Conservation (phyloP, 495 filamentous ascomycete species). For the Lasiosphaeris hirsuta region DNA sequence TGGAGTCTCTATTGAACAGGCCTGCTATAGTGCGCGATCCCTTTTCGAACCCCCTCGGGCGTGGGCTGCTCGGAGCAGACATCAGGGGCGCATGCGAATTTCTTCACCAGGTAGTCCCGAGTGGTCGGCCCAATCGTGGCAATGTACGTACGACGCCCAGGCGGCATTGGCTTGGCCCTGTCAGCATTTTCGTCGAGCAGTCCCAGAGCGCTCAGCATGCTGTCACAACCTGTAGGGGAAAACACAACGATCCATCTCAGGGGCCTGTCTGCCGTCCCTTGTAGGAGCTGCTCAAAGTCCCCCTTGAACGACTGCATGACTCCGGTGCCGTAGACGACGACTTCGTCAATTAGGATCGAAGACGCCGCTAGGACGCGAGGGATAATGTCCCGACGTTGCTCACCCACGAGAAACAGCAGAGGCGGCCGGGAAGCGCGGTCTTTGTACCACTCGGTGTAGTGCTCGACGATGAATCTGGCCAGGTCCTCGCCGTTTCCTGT, state of each 20-base stretch:
- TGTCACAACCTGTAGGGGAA: slow-evolving; percentile 82
- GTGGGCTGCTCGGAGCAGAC: slow-evolving; percentile 79
- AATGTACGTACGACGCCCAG: slow-evolving; percentile 50
- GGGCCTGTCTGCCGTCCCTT: slow-evolving; percentile 35
- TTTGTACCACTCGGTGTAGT: slow-evolving; percentile 54
- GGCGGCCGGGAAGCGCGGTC: slow-evolving; percentile 49
- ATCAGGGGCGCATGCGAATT: slow-evolving; percentile 71
- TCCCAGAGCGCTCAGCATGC: slow-evolving; percentile 67
- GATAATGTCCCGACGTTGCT: slow-evolving; percentile 83
- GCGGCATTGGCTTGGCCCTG: slow-evolving; percentile 35
- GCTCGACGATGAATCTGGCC: slow-evolving; percentile 68
- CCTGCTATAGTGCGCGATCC: slow-evolving; percentile 53
- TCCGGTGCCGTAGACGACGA: slow-evolving; percentile 80
- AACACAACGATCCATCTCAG: slow-evolving; percentile 87
- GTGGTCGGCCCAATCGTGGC: slow-evolving; percentile 96
- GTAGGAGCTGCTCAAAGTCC: slow-evolving; percentile 53
- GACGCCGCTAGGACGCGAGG: slow-evolving; percentile 67
- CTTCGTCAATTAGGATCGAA: slow-evolving; percentile 61
- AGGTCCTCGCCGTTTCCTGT: slow-evolving; percentile 80
- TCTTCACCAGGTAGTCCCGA: slow-evolving; percentile 61
- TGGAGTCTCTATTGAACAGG: not conserved
- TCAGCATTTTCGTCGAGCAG: slow-evolving; percentile 49
- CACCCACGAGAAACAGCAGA: slow-evolving; percentile 82
- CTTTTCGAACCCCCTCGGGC: slow-evolving; percentile 75
- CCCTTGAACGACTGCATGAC: slow-evolving; percentile 70